Percentiles rank a stretch among this genome's conserved stretches.
These are phyloP conservation scores for Nemania abortiva DNA, from an alignment of 2,329 filamentous ascomycete genomes.

Conservation along the genomic window DNA sequence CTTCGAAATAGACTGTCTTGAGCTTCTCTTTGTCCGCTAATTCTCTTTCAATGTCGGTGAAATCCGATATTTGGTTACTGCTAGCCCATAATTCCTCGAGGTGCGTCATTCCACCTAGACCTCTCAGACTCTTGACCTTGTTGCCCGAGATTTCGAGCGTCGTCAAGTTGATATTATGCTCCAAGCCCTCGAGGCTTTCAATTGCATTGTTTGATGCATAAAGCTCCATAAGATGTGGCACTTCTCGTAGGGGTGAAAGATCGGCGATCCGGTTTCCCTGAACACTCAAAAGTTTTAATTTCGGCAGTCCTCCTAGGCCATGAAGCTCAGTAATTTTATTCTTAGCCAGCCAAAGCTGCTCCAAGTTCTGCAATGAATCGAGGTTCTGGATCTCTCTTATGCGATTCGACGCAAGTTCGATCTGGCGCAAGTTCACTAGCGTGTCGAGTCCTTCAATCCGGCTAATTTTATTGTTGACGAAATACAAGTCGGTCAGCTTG, in stretches of 20 bases:
- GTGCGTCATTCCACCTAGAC: constrained; percentile 74
- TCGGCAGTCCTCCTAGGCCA: constrained; percentile 79
- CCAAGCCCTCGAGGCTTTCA: constrained; percentile 78
- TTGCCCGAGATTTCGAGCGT: constrained; percentile 94
- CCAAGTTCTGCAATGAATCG: constrained; percentile 79
- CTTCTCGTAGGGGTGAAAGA: constrained; percentile 79
- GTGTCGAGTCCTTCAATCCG: constrained; percentile 87
- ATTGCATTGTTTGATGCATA: constrained; percentile 97
- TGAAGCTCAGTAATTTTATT: constrained; percentile 92
- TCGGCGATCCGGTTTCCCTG: constrained; percentile 92
- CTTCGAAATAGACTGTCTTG: constrained; percentile 95
- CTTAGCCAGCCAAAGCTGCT: constrained; percentile 94
- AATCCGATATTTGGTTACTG: constrained; percentile 84
- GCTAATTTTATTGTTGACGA: constrained; percentile 94
- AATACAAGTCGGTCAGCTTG: constrained; percentile 84
- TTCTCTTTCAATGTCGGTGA: constrained; percentile 83
- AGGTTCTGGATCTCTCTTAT: constrained; percentile 91
- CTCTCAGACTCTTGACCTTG: constrained; percentile 78
- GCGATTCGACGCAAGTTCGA: constrained; percentile 92
- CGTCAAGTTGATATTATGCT: constrained; percentile 73
- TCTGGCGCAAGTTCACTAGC: constrained; percentile 78
- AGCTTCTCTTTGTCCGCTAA: constrained; percentile 82
- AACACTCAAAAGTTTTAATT: constrained; percentile 89
- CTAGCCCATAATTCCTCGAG: constrained; percentile 96
- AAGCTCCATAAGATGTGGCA: constrained; percentile 86